A percentile compares a stretch with the other conserved stretches of the same genome.
These are phyloP conservation scores for Dendrobium nobile DNA, from an alignment of 106 monocot species.

Conservation along the genomic window DNA sequence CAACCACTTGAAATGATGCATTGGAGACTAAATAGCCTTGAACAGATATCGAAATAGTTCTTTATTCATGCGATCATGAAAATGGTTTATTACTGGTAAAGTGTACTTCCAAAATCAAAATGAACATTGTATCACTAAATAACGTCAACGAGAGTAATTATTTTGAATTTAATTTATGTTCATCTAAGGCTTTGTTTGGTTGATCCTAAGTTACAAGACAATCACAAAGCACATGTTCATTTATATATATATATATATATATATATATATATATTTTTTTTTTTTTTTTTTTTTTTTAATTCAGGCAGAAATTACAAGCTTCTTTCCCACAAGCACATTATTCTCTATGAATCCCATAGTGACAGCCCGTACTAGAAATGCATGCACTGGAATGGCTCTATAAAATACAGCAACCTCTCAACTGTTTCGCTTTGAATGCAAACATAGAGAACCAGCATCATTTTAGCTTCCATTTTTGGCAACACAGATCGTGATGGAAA, in stretches of 20 bases:
- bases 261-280: not conserved
- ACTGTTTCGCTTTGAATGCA: not conserved
- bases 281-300: no score
- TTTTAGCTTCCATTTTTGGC: not conserved
- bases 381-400: not conserved
- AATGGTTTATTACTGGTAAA: not conserved
- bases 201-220: not conserved
- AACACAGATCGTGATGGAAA: not conserved
- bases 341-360: not conserved
- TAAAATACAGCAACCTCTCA: not conserved
- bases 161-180: not conserved
- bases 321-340: not conserved
- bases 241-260: not conserved
- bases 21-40: not conserved
- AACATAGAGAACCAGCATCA: not conserved
- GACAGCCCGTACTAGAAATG: not conserved
- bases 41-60: not conserved
- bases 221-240: not conserved
- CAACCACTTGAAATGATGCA: not conserved
- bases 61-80: not conserved
- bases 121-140: not conserved
- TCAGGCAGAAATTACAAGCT: not conserved
- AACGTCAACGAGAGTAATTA: not conserved
- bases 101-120: not conserved
- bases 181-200: not conserved